phyloP scores from a whole-genome alignment of 352 stramenopile species.

The Plasmopara muralis region DNA sequence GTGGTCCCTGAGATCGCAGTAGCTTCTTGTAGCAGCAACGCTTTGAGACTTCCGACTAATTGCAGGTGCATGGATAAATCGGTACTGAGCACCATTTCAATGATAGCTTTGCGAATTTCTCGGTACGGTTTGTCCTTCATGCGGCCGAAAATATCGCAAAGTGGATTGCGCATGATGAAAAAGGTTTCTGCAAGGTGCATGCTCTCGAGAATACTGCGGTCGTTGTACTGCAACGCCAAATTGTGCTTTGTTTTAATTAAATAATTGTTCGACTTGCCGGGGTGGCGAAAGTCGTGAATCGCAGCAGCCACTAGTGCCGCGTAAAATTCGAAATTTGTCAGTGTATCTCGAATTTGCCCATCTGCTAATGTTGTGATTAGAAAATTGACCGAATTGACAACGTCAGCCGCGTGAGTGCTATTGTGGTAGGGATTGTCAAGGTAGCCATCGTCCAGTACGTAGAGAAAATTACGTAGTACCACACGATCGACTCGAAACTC shows the following conservation, averaged over 20 bases:
- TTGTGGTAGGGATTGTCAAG: slow-evolving; percentile 77
- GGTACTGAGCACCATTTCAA: slow-evolving; percentile 85
- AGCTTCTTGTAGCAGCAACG: slow-evolving; percentile 60
- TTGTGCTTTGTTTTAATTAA: slow-evolving; percentile 73
- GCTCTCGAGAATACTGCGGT: slow-evolving; percentile 78
- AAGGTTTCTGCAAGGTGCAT: slow-evolving; percentile 86
- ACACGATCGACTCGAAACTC: slow-evolving; percentile 69
- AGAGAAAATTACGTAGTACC: slow-evolving; percentile 75
- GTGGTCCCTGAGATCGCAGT: slow-evolving; percentile 17
- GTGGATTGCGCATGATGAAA: slow-evolving; percentile 61
- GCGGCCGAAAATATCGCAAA: slow-evolving; percentile 72
- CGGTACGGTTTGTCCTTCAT: slow-evolving; percentile 73
- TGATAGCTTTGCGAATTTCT: slow-evolving; percentile 81
- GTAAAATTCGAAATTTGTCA: slow-evolving; percentile 78
- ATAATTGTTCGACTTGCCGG: slow-evolving; percentile 83
- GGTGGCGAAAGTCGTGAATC: slow-evolving; percentile 83
- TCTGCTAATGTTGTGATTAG: slow-evolving; percentile 62
- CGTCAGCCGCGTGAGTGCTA: slow-evolving; percentile 66
- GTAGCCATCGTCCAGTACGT: slow-evolving; percentile 69
- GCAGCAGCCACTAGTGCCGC: slow-evolving; percentile 68
- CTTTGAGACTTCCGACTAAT: slow-evolving; percentile 71
- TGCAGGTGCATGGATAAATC: slow-evolving; percentile 81
- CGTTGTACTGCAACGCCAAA: slow-evolving; percentile 79
- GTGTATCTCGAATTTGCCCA: slow-evolving; percentile 60
- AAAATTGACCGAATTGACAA: slow-evolving; percentile 82